Percentiles rank a stretch among this genome's conserved stretches.
Evolutionary conservation across 257 asterid species (phyloP).

Genomic region (Lantana camara): DNA sequence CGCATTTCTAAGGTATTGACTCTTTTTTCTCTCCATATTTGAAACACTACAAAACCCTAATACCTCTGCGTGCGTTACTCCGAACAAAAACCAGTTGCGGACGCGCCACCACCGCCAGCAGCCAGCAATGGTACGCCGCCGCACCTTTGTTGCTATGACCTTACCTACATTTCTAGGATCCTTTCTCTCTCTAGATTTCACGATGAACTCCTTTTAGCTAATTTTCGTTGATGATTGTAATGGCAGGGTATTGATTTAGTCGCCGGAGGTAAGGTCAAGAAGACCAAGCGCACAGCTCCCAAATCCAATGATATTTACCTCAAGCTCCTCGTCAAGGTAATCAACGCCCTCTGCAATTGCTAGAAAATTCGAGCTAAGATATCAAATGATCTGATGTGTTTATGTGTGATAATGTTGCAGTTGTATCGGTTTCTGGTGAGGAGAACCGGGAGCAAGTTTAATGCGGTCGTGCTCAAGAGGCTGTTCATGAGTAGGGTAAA

Average conservation of each 20-base stretch:
- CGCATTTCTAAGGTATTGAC: no score
- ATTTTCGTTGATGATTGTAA: neutral
- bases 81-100: no score
- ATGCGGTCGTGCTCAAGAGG: slow-evolving; percentile 82
- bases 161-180: neutral
- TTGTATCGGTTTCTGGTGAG: slow-evolving; percentile 83
- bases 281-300: slow-evolving; percentile 79
- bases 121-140: slow-evolving; percentile 40
- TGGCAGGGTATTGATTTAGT: slow-evolving; percentile 86
- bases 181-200: neutral
- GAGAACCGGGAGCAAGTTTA: slow-evolving; percentile 88
- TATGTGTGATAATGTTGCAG: slow-evolving; percentile 34
- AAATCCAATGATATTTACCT: slow-evolving; percentile 67
- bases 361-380: neutral
- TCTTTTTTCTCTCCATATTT: no score
- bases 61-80: no score
- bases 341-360: neutral
- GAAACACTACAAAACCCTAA: no score
- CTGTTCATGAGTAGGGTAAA: slow-evolving; percentile 89
- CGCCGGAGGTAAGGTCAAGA: slow-evolving; percentile 92
- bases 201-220: no score
- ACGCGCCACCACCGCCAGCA: slow-evolving; percentile 6
- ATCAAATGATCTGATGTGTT: slow-evolving; percentile 14
- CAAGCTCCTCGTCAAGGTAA: slow-evolving; percentile 67
- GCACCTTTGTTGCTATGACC: neutral